Conservation (phyloP, 768 basidiomycete species). For the Boletus pseudo-olivaceus region DNA sequence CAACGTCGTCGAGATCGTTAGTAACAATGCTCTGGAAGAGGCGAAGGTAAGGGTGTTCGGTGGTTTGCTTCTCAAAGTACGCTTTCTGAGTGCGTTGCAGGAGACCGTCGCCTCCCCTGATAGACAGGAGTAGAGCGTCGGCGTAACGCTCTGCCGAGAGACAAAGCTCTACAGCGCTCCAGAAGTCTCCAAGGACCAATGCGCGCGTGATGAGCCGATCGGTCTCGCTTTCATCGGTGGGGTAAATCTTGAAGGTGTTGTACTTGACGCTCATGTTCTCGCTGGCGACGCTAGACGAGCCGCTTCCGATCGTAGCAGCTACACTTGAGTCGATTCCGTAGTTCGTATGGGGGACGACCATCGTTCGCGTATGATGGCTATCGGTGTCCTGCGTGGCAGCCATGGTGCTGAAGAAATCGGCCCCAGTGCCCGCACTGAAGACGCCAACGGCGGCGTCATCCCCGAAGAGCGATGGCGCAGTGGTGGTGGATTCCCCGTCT, state of each 20-base stretch:
- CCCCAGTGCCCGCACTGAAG: constrained; percentile 49
- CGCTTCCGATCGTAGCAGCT: constrained; percentile 91
- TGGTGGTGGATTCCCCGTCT: constrained; percentile 79
- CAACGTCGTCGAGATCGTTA: constrained; percentile 88
- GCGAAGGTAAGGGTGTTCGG: constrained; percentile 79
- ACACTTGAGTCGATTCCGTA: constrained; percentile 85
- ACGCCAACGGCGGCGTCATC: constrained; percentile 66
- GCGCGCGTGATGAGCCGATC: constrained; percentile 90
- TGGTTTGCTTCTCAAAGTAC: constrained; percentile 84
- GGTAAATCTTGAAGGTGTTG: constrained; percentile 89
- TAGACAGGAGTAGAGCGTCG: constrained; percentile 92
- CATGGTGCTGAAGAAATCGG: constrained; percentile 89
- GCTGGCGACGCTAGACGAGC: constrained; percentile 74
- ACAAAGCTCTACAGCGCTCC: constrained; percentile 87
- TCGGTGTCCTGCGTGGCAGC: constrained; percentile 47
- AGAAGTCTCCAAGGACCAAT: constrained; percentile 93
- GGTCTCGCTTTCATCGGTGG: constrained; percentile 78
- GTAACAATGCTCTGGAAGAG: constrained; percentile 93
- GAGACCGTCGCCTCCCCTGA: constrained; percentile 84
- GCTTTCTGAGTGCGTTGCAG: constrained; percentile 86
- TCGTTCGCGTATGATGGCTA: constrained; percentile 29
- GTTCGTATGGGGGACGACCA: constrained; percentile 74
- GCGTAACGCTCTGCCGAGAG: constrained; percentile 87
- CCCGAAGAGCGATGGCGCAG: constrained; percentile 83
- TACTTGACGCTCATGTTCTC: constrained; percentile 50